Percentiles rank a stretch among this genome's conserved stretches.
phyloP scores from a whole-genome alignment of 1,284 basidiomycete genomes.

The Vanrija humicola region DNA sequence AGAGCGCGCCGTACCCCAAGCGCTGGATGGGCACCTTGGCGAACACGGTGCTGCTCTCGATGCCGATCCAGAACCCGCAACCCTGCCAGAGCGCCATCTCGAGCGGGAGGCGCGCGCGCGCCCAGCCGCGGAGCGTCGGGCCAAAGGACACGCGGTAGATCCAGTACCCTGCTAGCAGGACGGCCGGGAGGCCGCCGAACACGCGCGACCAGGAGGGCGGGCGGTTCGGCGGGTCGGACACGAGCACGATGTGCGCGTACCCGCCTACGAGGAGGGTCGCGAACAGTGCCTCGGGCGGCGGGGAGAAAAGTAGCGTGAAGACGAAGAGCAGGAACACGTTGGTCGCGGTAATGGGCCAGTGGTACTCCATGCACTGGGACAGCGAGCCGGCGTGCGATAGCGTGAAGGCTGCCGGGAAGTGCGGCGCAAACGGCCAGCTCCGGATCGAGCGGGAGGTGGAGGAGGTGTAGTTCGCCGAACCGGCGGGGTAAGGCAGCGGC shows the following conservation, averaged over 20 bases:
- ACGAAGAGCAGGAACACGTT: constrained; percentile 36
- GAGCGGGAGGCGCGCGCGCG: constrained; percentile 23
- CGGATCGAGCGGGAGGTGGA: constrained; percentile 17
- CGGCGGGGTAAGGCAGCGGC: constrained; percentile 21
- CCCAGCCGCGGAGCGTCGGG: constrained; percentile 30
- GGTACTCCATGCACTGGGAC: constrained; percentile 32
- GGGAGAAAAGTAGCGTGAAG: constrained; percentile 30
- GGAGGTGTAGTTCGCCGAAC: constrained; percentile 19
- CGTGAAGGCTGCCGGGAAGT: constrained; percentile 34
- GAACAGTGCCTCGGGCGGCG: constrained; percentile 26
- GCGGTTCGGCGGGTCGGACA: constrained; percentile 24
- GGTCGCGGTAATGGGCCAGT: constrained; percentile 34
- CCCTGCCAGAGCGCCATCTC: constrained; percentile 42
- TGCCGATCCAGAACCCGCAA: constrained; percentile 42
- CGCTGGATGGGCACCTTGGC: constrained; percentile 36
- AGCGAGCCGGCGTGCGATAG: constrained; percentile 8
- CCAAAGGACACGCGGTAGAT: constrained; percentile 33
- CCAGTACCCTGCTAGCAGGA: constrained; percentile 37
- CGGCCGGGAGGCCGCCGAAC: constrained; percentile 25
- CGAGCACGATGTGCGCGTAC: constrained; percentile 35
- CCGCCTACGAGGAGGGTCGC: constrained; percentile 31
- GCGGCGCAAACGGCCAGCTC: constrained; percentile 25
- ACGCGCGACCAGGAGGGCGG: constrained; percentile 38
- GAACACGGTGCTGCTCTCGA: constrained; percentile 41
- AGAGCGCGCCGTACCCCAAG: constrained; percentile 34